Evolutionary conservation across 129 eudicot species (phyloP).

Genomic region (Pittosporum tobira): DNA sequence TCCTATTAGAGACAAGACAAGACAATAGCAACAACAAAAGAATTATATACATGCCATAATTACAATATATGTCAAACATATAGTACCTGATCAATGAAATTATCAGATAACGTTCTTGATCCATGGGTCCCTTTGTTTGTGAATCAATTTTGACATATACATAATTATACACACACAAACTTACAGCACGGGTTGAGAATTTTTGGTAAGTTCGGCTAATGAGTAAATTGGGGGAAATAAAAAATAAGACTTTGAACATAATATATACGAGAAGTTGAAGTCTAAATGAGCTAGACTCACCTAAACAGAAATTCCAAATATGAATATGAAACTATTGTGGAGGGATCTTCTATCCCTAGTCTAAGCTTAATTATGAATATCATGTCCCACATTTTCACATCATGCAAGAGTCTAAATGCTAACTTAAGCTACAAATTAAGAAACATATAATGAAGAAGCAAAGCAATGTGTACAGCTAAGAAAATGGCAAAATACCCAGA

Average conservation of each 20-base stretch:
- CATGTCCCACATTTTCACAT: neutral
- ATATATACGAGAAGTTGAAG: too few species aligned
- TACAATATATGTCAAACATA: neutral
- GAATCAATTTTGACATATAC: too few species aligned
- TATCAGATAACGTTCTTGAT: neutral
- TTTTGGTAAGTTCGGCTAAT: too few species aligned
- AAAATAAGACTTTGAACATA: neutral
- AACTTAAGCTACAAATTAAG: neutral
- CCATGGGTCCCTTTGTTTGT: neutral
- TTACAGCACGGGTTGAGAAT: too few species aligned
- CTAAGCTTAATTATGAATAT: too few species aligned
- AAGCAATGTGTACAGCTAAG: neutral
- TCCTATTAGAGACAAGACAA: slow-evolving; percentile 1
- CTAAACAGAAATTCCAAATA: too few species aligned
- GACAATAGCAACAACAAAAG: neutral
- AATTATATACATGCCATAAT: neutral
- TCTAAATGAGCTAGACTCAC: too few species aligned
- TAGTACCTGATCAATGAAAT: neutral
- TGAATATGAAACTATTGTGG: too few species aligned
- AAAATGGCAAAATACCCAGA: neutral
- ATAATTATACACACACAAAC: too few species aligned
- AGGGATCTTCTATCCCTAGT: too few species aligned
- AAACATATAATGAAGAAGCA: neutral
- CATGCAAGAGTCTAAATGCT: neutral
- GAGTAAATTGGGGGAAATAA: neutral